Percentiles rank a stretch among this genome's conserved stretches.
Evolutionary conservation across 2,329 filamentous ascomycete genomes (phyloP).

Genomic region (Chrysoporthe puriensis): DNA sequence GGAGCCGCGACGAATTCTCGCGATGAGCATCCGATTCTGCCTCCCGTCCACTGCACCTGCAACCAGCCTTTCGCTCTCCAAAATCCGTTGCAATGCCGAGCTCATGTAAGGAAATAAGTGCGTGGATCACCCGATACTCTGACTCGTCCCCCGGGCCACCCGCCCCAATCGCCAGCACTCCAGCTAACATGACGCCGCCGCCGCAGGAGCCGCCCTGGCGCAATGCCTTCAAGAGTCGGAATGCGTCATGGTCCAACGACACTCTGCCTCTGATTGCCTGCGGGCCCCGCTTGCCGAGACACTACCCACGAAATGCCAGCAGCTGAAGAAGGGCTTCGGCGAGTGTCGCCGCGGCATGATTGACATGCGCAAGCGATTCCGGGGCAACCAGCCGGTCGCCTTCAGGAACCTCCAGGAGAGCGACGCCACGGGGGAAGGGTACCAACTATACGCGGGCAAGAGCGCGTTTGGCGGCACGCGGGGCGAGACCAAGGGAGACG

Average conservation of each 20-base stretch:
- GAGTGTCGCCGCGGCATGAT: constrained; percentile 96
- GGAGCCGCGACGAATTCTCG: constrained; percentile 5
- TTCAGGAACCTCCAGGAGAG: constrained; percentile 64
- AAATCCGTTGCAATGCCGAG: constrained; percentile 69
- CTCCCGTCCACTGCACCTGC: neutral
- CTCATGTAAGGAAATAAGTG: constrained; percentile 96
- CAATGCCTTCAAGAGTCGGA: constrained; percentile 95
- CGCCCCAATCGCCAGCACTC: constrained; percentile 13
- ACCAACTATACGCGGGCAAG: constrained; percentile 80
- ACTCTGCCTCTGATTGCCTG: constrained; percentile 86
- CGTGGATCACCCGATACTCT: constrained; percentile 40
- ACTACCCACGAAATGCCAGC: constrained; percentile 86
- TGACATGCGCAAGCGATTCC: constrained; percentile 98
- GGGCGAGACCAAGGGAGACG: constrained; percentile 69
- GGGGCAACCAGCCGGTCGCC: constrained; percentile 86
- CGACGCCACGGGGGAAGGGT: constrained; percentile 60
- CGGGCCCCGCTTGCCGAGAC: constrained; percentile 78
- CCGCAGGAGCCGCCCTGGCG: constrained; percentile 82
- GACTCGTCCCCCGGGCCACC: too few relatives aligned
- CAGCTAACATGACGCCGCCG: constrained; percentile 19
- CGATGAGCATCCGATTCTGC: neutral
- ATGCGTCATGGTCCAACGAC: constrained; percentile 90
- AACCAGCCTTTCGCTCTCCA: neutral
- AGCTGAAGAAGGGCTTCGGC: constrained; percentile 89
- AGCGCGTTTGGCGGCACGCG: constrained; percentile 68